Conservation (phyloP, 1,284 basidiomycete species). For the Ganoderma lucidum region DNA sequence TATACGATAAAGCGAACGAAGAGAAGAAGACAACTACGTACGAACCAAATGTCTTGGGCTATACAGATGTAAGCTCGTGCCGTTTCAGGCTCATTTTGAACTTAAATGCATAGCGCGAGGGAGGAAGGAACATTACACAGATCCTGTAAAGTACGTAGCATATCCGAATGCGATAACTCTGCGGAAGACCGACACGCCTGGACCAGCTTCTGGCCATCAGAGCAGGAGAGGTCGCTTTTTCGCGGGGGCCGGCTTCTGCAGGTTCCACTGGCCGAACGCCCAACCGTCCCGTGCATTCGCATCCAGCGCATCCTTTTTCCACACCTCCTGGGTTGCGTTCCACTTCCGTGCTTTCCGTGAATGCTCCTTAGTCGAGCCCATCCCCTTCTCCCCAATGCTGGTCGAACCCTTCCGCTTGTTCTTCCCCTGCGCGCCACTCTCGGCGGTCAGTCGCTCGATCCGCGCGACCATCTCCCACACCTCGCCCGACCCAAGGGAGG, state of each 20-base stretch:
- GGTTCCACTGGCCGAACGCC: conserved; percentile 35
- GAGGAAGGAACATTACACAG: background rate
- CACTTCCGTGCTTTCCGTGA: conserved; percentile 21
- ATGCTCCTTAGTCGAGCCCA: background rate
- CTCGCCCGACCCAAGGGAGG: conserved; percentile 50
- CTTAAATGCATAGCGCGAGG: background rate
- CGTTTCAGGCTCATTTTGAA: background rate
- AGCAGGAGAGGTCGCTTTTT: background rate
- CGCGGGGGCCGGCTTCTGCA: background rate
- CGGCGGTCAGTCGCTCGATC: conserved; percentile 47
- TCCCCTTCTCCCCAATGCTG: background rate
- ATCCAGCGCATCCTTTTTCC: conserved; percentile 36
- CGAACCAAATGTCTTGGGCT: background rate
- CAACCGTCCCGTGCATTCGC: conserved; percentile 28
- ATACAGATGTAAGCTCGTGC: background rate
- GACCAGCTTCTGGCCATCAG: background rate
- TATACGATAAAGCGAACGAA: background rate
- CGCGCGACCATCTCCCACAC: conserved; percentile 48
- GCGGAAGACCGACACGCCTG: background rate
- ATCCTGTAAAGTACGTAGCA: background rate
- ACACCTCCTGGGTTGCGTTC: conserved; percentile 32
- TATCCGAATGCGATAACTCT: background rate
- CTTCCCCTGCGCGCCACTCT: conserved; percentile 6
- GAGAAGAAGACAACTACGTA: background rate
- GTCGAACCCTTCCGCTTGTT: background rate